Base-by-base conservation (phyloP, 2,329 filamentous ascomycete species). In the Neofusicoccum cordaticola region DNA sequence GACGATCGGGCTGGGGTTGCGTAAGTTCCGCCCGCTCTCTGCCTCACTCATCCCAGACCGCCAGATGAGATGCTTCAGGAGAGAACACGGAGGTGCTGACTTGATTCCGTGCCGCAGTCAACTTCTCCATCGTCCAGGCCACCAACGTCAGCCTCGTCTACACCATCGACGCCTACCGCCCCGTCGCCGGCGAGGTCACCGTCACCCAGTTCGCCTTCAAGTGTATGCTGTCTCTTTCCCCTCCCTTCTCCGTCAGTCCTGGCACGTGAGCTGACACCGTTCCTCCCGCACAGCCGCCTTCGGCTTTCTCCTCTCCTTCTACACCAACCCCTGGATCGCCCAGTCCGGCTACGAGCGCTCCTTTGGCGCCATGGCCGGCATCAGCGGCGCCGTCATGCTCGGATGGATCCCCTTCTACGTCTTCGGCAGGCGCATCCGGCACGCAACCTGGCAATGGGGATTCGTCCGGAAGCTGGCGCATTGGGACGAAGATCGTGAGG, bases 271-370 rank as follows among this genome's bases (percentile, higher is more conserved):
- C 52, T 52, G 22, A 47, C 13, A 2, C 22, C 13, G 7, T 27
- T 22, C 13, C 27, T 2, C 8, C 37, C 37, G 11, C 4, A 22
- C 65, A 83, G 81, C 83, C 15, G 71, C 81, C 7, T 86, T 87
- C 69, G 85, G 84, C 4, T 87, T 87, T 70, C 74, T 87, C 0
- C 76, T 87, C 1, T 84, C 82, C 0, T 87, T 87, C 70, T 87
- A 87, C 70, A 86, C 84, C 1, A 87, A 87, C 69, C 80, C 83
- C 0, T 87, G 85, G 85, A 80, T 87, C 42, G 73, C 77, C 6
- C 35, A 77, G 64, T 73, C 73, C 0, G 85, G 85, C 0, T 87
- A 87, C 68, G 66, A 75, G 12, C 74, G 79, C 41, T 81, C 84
- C 2, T 87, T 81, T 66, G 84, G 84, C 3, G 77, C 80, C n/a